Conservation (phyloP, 805 yeast genomes). For the Pichia insulana region DNA sequence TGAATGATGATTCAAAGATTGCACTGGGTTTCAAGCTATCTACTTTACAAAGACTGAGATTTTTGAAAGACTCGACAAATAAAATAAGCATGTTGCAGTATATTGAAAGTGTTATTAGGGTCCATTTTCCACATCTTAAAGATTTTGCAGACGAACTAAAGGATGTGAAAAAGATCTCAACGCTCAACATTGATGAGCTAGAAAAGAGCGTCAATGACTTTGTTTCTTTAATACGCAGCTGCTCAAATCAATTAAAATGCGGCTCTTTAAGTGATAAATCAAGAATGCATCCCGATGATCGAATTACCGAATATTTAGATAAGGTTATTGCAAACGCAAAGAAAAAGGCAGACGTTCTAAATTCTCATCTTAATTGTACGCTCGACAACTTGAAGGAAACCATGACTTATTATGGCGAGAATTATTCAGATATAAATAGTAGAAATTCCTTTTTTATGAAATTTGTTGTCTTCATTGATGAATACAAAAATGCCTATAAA, state of each 20-base stretch:
- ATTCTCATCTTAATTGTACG: slow-evolving; percentile 43
- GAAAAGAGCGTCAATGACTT: slow-evolving; percentile 52
- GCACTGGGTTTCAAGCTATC: slow-evolving; percentile 65
- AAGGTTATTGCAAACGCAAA: slow-evolving; percentile 30
- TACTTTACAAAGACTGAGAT: slow-evolving; percentile 59
- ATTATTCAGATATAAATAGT: slow-evolving; percentile 41
- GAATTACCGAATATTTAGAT: slow-evolving; percentile 43
- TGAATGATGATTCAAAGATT: slow-evolving; percentile 63
- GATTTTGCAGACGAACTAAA: slow-evolving; percentile 53
- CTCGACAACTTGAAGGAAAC: slow-evolving; percentile 45
- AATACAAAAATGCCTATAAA: slow-evolving; percentile 54
- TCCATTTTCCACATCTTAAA: slow-evolving; percentile 55
- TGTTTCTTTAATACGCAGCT: slow-evolving; percentile 39
- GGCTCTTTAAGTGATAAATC: slow-evolving; percentile 60
- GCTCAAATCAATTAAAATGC: slow-evolving; percentile 43
- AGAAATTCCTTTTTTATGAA: slow-evolving; percentile 54
- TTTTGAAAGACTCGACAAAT: slow-evolving; percentile 63
- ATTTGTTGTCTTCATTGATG: slow-evolving; percentile 49
- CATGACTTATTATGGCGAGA: slow-evolving; percentile 69
- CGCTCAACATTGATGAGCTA: slow-evolving; percentile 54
- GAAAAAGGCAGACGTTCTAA: slow-evolving; percentile 37
- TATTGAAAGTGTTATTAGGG: slow-evolving; percentile 59
- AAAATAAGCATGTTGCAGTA: slow-evolving; percentile 67
- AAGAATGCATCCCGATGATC: slow-evolving; percentile 59
- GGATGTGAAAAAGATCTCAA: slow-evolving; percentile 45